Base-by-base conservation (phyloP, 2,329 filamentous ascomycete genomes). In the Xylariaceae sp. region DNA sequence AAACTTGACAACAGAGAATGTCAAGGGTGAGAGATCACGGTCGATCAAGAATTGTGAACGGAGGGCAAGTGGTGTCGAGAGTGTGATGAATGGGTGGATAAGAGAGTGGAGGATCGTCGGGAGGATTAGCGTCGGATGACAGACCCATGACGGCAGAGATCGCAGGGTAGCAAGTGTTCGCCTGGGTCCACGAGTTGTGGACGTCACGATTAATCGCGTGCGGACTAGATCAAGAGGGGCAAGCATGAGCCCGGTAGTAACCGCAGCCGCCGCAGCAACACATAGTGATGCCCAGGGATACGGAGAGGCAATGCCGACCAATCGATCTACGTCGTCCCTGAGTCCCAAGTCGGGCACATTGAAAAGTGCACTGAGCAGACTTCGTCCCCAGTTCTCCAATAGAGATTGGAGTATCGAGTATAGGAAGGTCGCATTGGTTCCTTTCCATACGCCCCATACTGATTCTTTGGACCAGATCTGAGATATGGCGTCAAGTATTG, bases 371-470 rank as follows among this genome's bases (percentile, higher is more conserved):
- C 90, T 90, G n/a, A 97, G 78, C 50, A 96, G 80, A 65, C 90
- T 94, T 64, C 91, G 83, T 7, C 91, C 88, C 85, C 95, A 99
- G 63, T 89, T 91, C 70, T 97, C 94, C 32, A 96, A 75, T 6
- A 95, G 86, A 8, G 90, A 90, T 59, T 91, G 83, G 19, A 97
- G 78, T 46, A 96, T 83, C 0, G 86, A 88, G 73, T 97, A 96
- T 48, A 97, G 78, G 67, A 97, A 99, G 1, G 91, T 95, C 11
- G 88, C 84, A 68, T 97, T 97, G 39, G 91, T 89, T 6, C 87
- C 85, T 70, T 96, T 96, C 91, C 92, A 99, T 4, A 96, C 85
- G 3, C 94, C 94, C 79, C 91, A 91, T 0, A 86, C 86, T 37
- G 91, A 89, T 68, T 95, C 92, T 63, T 88, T 92, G 47, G 86